Conservation (phyloP, 1,284 basidiomycete genomes). For the Athelia psychrophila region DNA sequence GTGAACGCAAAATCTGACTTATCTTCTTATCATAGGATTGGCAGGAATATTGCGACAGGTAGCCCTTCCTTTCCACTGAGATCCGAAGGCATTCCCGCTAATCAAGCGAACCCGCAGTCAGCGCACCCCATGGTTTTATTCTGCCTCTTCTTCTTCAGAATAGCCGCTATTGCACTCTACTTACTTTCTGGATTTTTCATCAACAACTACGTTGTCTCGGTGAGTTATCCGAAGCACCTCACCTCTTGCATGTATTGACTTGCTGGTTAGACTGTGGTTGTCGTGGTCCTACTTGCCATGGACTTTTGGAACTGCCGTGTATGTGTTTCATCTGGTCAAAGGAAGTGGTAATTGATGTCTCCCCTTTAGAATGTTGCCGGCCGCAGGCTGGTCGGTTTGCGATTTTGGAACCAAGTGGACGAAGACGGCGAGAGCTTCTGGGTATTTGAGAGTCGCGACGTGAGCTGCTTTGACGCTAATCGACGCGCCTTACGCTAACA, state of each 20-base stretch:
- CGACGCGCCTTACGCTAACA: neutral
- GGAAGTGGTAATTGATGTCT: slow-evolving; percentile 1
- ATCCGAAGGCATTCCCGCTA: slow-evolving; percentile 6
- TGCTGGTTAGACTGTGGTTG: slow-evolving; percentile 74
- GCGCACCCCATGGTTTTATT: slow-evolving; percentile 83
- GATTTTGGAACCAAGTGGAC: slow-evolving; percentile 96
- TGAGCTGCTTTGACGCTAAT: slow-evolving; percentile 42
- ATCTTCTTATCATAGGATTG: slow-evolving; percentile 50
- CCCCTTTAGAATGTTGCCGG: slow-evolving; percentile 81
- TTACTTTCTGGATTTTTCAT: slow-evolving; percentile 86
- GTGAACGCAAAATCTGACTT: neutral
- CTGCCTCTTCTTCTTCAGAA: slow-evolving; percentile 84
- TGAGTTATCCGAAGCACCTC: slow-evolving; percentile 34
- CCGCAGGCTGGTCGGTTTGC: slow-evolving; percentile 84
- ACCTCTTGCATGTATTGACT: neutral
- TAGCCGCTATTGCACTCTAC: slow-evolving; percentile 83
- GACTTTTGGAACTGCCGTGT: slow-evolving; percentile 97
- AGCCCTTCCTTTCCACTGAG: no score
- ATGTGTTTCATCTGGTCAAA: slow-evolving; percentile 9
- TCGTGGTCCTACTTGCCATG: slow-evolving; percentile 88
- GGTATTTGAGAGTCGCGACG: slow-evolving; percentile 94
- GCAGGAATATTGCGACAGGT: slow-evolving; percentile 76
- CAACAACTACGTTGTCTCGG: slow-evolving; percentile 86
- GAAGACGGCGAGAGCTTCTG: slow-evolving; percentile 94
- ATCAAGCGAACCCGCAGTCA: slow-evolving; percentile 43